A percentile compares a stretch with the other conserved stretches of the same genome.
These are phyloP conservation scores for Lasiosphaeria miniovina DNA, from an alignment of 495 filamentous ascomycete species.

Conservation along the genomic window DNA sequence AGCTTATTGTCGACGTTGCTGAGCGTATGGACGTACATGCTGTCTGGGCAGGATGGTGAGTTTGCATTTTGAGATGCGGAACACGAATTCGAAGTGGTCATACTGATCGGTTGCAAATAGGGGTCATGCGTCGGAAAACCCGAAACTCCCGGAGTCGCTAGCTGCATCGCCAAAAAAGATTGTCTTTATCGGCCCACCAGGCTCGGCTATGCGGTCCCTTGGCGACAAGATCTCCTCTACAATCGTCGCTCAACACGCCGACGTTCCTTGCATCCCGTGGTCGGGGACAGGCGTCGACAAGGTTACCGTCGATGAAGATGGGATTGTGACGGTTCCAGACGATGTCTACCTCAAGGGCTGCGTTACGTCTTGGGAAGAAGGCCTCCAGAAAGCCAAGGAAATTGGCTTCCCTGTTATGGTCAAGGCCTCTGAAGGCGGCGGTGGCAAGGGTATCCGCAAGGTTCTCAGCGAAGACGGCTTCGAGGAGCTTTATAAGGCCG, in stretches of 20 bases:
- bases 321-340: constrained; percentile 88
- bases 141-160: constrained; percentile 90
- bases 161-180: constrained; percentile 97
- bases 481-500: constrained; percentile 81
- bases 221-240: constrained; percentile 99
- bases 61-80: constrained; percentile 38
- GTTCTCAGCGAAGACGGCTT: constrained; percentile 86
- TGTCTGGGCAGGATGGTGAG: constrained; percentile 98
- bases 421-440: constrained; percentile 99
- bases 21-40: constrained; percentile 98
- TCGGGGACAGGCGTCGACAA: constrained; percentile 86
- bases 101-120: constrained; percentile 40
- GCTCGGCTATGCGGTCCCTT: constrained; percentile 96
- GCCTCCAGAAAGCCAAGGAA: constrained; percentile 76
- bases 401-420: constrained; percentile 99
- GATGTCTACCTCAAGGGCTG: constrained; percentile 88
- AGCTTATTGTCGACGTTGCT: constrained; percentile 98
- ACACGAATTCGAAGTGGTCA: neutral
- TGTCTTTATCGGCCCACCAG: constrained; percentile 96
- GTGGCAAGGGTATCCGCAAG: constrained; percentile 99
- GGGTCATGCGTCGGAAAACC: constrained; percentile 99
- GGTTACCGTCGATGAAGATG: constrained; percentile 72
- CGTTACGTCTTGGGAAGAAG: constrained; percentile 82
- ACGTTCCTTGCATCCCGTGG: constrained; percentile 98
- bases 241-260: constrained; percentile 96